These are phyloP conservation scores for Penicillium aurantiogriseum DNA, from an alignment of 2,329 filamentous ascomycete species.

Conservation along the genomic window DNA sequence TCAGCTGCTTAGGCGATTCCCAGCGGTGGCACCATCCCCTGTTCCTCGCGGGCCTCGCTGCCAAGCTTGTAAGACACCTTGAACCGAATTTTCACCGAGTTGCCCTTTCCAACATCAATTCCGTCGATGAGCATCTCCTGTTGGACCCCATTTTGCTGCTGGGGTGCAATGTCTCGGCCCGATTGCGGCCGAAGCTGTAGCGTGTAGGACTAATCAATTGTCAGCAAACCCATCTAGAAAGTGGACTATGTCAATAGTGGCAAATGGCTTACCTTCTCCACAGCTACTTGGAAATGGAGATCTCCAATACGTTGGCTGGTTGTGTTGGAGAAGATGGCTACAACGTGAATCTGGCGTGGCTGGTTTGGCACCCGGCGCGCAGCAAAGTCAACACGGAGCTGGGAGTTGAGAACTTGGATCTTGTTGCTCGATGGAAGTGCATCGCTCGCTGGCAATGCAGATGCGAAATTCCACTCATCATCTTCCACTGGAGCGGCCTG, in stretches of 20 bases:
- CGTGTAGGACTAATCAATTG: conserved; percentile 39
- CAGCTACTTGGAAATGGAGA: conserved; percentile 86
- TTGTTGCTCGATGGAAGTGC: conserved; percentile 61
- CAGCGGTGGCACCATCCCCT: conserved; percentile 79
- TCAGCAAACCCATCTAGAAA: background rate
- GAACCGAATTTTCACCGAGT: conserved; percentile 85
- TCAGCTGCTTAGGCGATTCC: conserved; percentile 59
- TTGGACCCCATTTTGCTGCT: conserved; percentile 72
- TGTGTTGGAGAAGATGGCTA: conserved; percentile 81
- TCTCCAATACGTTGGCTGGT: conserved; percentile 69
- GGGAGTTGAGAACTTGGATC: conserved; percentile 66
- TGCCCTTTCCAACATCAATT: conserved; percentile 69
- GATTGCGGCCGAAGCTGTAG: conserved; percentile 83
- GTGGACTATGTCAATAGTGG: background rate
- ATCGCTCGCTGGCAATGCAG: conserved; percentile 66
- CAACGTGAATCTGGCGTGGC: conserved; percentile 63
- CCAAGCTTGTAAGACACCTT: conserved; percentile 76
- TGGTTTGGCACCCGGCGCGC: conserved; percentile 58
- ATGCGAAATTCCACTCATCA: conserved; percentile 93
- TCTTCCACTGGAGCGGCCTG: conserved; percentile 57
- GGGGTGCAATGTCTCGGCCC: conserved; percentile 69
- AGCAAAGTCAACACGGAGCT: conserved; percentile 70
- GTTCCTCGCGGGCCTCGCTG: conserved; percentile 65
- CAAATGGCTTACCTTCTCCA: conserved; percentile 70
- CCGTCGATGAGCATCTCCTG: conserved; percentile 79